Base-by-base conservation (phyloP, 129 eudicot genomes). In the Glebionis coronaria region DNA sequence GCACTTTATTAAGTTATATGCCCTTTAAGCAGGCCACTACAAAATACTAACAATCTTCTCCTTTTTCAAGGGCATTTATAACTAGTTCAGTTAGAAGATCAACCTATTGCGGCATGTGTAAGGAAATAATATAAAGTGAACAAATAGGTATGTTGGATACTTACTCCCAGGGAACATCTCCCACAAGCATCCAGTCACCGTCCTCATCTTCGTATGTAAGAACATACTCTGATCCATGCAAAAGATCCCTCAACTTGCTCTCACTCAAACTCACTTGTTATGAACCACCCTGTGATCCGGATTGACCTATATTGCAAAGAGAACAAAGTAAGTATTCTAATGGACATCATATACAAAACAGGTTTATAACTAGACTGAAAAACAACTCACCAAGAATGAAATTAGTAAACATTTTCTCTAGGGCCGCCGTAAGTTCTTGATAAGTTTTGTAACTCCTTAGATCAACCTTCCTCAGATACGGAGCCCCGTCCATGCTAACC, bases 181-280 rank as follows among this genome's bases (percentile, higher is more conserved):
- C 97, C 10, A 91, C 97, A 68, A 91, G 97, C 97, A 91, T 91
- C 97, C 97, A 91, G 64, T 91, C 97, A 63, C 94, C 97, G 81
- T 91, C 97, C 66, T 91, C 88, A 70, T 91, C 97, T 76, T 91
- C 96, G 20, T 87, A 91, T 2, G 97, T 86, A 55, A 88, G 88
- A 60, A 88, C 96, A 68, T 88, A 92, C 44, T 92, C 98, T 25
- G 98, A 88, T 44, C 98, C 98, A 82, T 80, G 90, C 69, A 91
- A 69, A 15, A 91, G 82, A 78, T 91, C 98, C 83, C 83, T 79
- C 82, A 88, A 82, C 70, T 85, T 88, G 63, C 87, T 88, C 79
- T 91, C 98, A 72, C 91, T 83, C 65, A 85, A 56, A 75, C 80
- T 75, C 69, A 85, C 95, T 80, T 71, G 77, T 27, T 86, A 82